A percentile compares a stretch with the other conserved stretches of the same genome.
These are phyloP conservation scores for Cyclotella cryptica DNA, from an alignment of 108 stramenopile genomes.

Conservation along the genomic window DNA sequence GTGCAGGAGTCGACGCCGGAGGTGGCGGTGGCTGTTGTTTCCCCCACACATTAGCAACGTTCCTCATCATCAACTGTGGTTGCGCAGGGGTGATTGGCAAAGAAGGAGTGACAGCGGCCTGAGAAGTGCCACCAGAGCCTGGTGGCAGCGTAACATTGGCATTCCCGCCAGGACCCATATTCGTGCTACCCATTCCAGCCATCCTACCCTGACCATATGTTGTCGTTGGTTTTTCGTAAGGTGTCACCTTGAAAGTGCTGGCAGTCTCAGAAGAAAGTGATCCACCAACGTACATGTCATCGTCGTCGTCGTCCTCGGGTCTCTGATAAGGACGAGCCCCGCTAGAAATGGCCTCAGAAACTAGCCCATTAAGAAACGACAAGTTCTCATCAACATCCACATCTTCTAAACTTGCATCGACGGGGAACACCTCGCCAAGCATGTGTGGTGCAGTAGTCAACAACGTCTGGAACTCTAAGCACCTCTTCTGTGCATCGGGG, in stretches of 20 bases:
- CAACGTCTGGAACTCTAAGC: slow-evolving; percentile 91
- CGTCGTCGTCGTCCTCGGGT: slow-evolving; percentile 90
- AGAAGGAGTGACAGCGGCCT: slow-evolving; percentile 24
- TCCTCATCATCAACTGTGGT: slow-evolving; percentile 69
- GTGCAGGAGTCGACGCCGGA: slow-evolving; percentile 42
- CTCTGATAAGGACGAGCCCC: slow-evolving; percentile 90
- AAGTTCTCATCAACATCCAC: slow-evolving; percentile 90
- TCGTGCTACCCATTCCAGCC: slow-evolving; percentile 45
- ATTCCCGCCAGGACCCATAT: slow-evolving; percentile 56
- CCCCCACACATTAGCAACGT: slow-evolving; percentile 90
- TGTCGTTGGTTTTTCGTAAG: slow-evolving; percentile 91
- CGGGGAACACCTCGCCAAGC: slow-evolving; percentile 91
- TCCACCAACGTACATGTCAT: slow-evolving; percentile 66
- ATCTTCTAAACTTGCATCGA: slow-evolving; percentile 95
- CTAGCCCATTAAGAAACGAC: slow-evolving; percentile 89
- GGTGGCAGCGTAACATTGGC: slow-evolving; percentile 53
- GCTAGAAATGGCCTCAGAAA: slow-evolving; percentile 80
- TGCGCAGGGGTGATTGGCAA: slow-evolving; percentile 43
- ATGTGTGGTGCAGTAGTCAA: slow-evolving; percentile 77
- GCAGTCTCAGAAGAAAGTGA: slow-evolving; percentile 39
- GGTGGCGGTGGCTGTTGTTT: slow-evolving; percentile 53
- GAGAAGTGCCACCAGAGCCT: slow-evolving; percentile 46
- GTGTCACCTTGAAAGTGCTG: slow-evolving; percentile 87
- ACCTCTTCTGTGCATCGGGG: slow-evolving; percentile 91
- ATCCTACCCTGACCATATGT: slow-evolving; percentile 37